These are phyloP conservation scores for Pseudotsuga menziesii DNA, from an alignment of 75 land plant species.

Conservation along the genomic window DNA sequence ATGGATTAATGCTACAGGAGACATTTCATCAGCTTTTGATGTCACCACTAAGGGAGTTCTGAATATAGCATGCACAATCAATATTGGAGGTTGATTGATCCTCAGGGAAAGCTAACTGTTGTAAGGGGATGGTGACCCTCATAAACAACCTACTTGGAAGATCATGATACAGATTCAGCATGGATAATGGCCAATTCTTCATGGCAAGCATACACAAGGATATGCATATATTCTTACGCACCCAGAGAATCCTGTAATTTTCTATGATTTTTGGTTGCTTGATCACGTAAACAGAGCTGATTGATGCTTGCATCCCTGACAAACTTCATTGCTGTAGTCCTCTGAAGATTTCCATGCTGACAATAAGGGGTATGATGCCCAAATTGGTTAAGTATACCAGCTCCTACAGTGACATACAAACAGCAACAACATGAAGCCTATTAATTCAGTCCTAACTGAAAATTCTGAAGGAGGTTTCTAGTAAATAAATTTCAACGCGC, in stretches of 20 bases:
- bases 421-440: too few species aligned
- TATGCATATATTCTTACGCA: slow-evolving; percentile 86
- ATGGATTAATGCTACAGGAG: too few species aligned
- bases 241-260: slow-evolving; percentile 74
- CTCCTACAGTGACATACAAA: too few species aligned
- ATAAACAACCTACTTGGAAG: slow-evolving; percentile 79
- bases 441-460: too few species aligned
- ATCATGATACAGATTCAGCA: slow-evolving; percentile 87
- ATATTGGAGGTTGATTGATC: slow-evolving; percentile 82
- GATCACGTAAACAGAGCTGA: slow-evolving; percentile 58
- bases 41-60: slow-evolving; percentile 48
- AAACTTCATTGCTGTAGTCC: slow-evolving; percentile 68
- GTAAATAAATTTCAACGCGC: too few species aligned
- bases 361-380: too few species aligned
- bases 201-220: slow-evolving; percentile 68
- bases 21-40: too few species aligned
- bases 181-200: slow-evolving; percentile 88
- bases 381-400: too few species aligned
- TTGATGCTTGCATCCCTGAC: slow-evolving; percentile 49
- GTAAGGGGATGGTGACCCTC: slow-evolving; percentile 94
- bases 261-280: slow-evolving; percentile 69
- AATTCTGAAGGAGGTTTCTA: too few species aligned
- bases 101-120: slow-evolving; percentile 73
- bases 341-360: slow-evolving; percentile 59
- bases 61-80: slow-evolving; percentile 72